phyloP scores from a whole-genome alignment of 768 basidiomycete species.

The Cystobasidium tubakii region DNA sequence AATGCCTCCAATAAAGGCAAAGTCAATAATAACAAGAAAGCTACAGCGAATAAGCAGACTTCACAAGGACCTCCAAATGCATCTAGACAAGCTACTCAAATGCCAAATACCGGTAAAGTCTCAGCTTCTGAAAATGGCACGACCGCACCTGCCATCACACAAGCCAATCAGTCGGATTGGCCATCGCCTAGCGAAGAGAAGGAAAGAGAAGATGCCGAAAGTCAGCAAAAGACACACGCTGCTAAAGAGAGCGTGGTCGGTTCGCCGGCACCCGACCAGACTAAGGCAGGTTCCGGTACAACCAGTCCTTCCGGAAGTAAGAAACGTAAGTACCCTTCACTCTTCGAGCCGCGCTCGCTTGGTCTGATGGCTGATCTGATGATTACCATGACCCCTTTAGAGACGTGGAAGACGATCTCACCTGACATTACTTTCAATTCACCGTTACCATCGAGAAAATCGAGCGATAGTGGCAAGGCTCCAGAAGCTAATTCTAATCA shows the following conservation, averaged over 20 bases:
- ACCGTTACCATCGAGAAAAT: conserved; percentile 3
- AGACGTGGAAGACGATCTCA: conserved; percentile 14
- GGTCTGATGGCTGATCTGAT: no score
- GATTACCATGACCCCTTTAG: neutral
- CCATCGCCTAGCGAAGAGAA: conserved; percentile 11
- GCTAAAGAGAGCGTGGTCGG: neutral
- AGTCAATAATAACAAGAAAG: neutral
- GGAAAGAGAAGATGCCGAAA: conserved; percentile 13
- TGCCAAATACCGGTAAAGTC: neutral
- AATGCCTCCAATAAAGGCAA: neutral
- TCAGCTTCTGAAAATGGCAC: neutral
- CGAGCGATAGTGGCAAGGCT: neutral
- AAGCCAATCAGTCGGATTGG: neutral
- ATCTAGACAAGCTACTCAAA: neutral
- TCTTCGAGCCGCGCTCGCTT: no score
- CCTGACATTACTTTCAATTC: conserved; percentile 11
- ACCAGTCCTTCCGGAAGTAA: neutral
- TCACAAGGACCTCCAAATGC: neutral
- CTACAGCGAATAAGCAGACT: neutral
- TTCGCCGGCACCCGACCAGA: neutral
- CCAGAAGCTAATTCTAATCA: neutral
- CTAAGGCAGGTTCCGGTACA: neutral
- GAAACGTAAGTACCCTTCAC: conserved; percentile 18
- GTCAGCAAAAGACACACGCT: neutral
- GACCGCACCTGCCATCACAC: neutral